Evolutionary conservation across 2,329 filamentous ascomycete genomes (phyloP), one percentile per base, ranked within the genome.

Genomic region (Stagonosporopsis rhizophila): DNA sequence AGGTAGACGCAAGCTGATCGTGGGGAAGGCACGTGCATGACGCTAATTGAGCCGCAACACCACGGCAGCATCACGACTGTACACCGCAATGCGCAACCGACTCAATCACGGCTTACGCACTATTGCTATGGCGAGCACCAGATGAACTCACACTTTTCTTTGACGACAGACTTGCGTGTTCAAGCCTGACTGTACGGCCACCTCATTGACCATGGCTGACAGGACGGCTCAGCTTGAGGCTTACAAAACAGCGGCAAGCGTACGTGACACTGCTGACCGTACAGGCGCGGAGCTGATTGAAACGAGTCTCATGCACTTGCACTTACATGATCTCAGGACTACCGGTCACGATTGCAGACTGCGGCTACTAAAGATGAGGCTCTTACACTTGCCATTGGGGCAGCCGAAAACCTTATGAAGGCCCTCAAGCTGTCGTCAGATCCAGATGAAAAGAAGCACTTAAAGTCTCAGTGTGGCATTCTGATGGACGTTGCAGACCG

Each of bases 341-440:
- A 66, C 37, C 64, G 65, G 74, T 77, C 75, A 56, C 77, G 77
- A 67, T 77, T 88, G 66, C 75, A 79, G 57, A 71, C 74, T 58
- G 79, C 85, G 34, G 71, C 74, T 22, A 84, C 81, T 44, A 83
- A 85, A 62, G 78, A 83, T 63, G 86, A 87, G 65, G 92, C 91
- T 39, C 82, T 97, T 52, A 80, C 87, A 47, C 84, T 90, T 73
- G 88, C 91, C 45, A 91, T 96, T 69, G 80, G 83, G 61, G 90
- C 90, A 4, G 89, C 88, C 20, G 92, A 97, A 72, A 80, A 89
- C 46, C 93, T 95, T 65, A 91, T 97, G 87, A 85, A 86, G 68
- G 91, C 91, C 2, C 80, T 91, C 49, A 82, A 81, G 56, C 79
- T 90, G 56, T 83, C 88, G 6, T 75, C 80, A n/a, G 81, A 78